Percentiles rank a stretch among this genome's conserved stretches.
These are phyloP conservation scores for Nemania serpens DNA, from an alignment of 2,329 filamentous ascomycete genomes.

Conservation along the genomic window DNA sequence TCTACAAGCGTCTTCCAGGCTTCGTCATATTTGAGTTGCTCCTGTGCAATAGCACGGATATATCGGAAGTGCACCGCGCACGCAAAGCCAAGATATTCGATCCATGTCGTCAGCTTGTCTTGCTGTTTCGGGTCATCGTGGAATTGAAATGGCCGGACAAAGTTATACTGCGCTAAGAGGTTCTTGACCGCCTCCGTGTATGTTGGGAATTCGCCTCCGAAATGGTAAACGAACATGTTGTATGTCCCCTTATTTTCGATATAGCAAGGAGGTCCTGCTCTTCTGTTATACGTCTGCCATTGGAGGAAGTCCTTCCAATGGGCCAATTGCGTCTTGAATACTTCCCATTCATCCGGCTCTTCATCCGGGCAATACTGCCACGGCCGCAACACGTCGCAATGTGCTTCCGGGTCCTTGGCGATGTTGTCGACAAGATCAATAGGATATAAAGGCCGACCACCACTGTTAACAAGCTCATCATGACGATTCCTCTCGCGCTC, in stretches of 20 bases:
- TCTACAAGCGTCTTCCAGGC: constrained; percentile 43
- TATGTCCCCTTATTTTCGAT: neutral
- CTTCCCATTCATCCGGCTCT: neutral
- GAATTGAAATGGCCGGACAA: constrained; percentile 65
- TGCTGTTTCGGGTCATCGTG: constrained; percentile 50
- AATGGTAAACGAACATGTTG: neutral
- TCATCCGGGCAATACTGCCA: neutral
- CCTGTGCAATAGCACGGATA: constrained; percentile 25
- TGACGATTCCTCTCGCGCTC: neutral
- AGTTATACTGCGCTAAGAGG: constrained; percentile 53
- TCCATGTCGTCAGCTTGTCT: constrained; percentile 45
- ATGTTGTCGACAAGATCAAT: constrained; percentile 10
- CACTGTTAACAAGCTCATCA: constrained; percentile 1
- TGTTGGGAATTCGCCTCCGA: neutral
- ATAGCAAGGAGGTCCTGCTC: neutral
- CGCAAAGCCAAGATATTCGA: constrained; percentile 45
- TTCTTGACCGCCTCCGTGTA: neutral
- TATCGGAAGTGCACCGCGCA: constrained; percentile 27
- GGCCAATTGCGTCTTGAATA: neutral
- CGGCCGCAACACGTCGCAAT: constrained; percentile 12
- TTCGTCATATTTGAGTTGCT: constrained; percentile 35
- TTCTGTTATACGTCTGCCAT: neutral
- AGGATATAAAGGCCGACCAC: constrained; percentile 11
- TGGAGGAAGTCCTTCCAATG: neutral
- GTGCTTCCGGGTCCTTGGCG: neutral